Evolutionary conservation across 257 asterid genomes (phyloP), one percentile per base, ranked within the genome.

Genomic region (Thymus quinquecostatus): DNA sequence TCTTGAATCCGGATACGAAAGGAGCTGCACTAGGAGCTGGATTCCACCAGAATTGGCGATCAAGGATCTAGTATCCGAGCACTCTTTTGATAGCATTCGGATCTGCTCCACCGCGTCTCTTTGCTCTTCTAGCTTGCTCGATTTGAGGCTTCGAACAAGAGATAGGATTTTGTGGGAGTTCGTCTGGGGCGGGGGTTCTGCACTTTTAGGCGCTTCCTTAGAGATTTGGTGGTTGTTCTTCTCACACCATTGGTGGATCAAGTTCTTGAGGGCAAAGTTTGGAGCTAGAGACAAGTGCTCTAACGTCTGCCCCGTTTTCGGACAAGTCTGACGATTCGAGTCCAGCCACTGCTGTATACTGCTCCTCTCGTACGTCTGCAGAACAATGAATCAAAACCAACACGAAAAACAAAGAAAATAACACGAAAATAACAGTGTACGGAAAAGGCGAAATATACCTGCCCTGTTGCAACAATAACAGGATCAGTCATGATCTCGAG

Each of bases 401-500:
- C 2, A n/a, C 58, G 14, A 12, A 4, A n/a, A 1, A n/a, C 4
- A n/a, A 2, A 9, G 30, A 59, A 36, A n/a, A 47, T 3, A 9
- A 11, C 2, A 21, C 21, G 21, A 21, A 6, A 28, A 28, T 6
- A 8, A 28, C 3, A 1, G 21, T 10, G 10, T 2, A 6, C 34
- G 3, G 34, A 13, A 30, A 45, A 45, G 50, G 13, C 34, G 32
- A 67, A 2, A 5, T 13, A 13, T 77, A 92, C 98, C 96, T 87
- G 98, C 68, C 98, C 96, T 3, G 97, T 89, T 43, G 96, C 88
- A 54, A 94, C 70, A 55, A 91, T 88, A 54, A 94, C 97, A 2
- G 98, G 98, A 84, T 94, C 98, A 6, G 75, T 84, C 98, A 94
- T 91, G 29, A 94, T 87, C 82, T 89, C 96, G 29, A 94, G 75